These are phyloP conservation scores for Cenchrus fungigraminus DNA, from an alignment of 176 grass and related monocot species.

Conservation along the genomic window DNA sequence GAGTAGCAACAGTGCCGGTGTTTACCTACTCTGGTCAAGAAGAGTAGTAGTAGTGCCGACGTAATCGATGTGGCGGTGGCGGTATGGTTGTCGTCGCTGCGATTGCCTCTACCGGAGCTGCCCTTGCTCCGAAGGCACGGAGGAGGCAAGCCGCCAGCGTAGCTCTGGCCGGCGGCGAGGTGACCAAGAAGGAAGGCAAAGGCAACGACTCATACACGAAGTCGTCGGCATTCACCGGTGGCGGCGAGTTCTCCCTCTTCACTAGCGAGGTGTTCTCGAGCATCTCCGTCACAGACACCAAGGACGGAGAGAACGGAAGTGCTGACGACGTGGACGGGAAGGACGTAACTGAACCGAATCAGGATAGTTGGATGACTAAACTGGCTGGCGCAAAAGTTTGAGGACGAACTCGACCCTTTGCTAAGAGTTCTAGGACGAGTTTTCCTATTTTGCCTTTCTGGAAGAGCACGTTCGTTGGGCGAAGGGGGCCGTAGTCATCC, in stretches of 20 bases:
- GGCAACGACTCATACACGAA: neutral
- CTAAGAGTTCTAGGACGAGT: too few relatives aligned
- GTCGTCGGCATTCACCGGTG: neutral
- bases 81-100: neutral
- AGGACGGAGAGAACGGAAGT: too few relatives aligned
- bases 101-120: neutral
- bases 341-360: too few relatives aligned
- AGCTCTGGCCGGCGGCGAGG: neutral
- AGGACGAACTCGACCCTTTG: too few relatives aligned
- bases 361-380: too few relatives aligned
- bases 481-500: too few relatives aligned
- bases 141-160: slow-evolving; percentile 23
- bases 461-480: too few relatives aligned
- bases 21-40: slow-evolving; percentile 27
- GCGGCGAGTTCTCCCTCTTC: neutral
- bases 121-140: slow-evolving; percentile 38
- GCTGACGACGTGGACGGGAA: too few relatives aligned
- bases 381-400: too few relatives aligned
- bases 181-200: slow-evolving; percentile 1
- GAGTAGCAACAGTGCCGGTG: slow-evolving; percentile 16
- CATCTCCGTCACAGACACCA: too few relatives aligned
- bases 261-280: slow-evolving; percentile 41
- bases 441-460: too few relatives aligned
- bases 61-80: slow-evolving; percentile 39
- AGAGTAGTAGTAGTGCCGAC: neutral